These are phyloP conservation scores for Aspergillus persii DNA, from an alignment of 2,329 filamentous ascomycete species.

Conservation along the genomic window DNA sequence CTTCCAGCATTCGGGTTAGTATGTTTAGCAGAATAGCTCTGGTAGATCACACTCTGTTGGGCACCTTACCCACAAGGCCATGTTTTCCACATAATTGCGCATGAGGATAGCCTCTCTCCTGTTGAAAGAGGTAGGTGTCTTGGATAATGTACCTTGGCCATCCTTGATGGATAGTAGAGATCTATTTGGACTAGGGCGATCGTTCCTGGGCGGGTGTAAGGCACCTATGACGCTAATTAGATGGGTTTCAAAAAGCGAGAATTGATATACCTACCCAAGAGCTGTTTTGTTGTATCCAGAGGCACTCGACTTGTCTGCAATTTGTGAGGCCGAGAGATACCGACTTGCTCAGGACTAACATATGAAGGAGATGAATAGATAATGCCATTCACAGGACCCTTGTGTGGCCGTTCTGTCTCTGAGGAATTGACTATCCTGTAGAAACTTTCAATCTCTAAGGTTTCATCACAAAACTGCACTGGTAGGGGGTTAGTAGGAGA, in stretches of 20 bases:
- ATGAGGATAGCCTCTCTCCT: constrained; percentile 22
- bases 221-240: not conserved
- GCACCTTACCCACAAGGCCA: constrained; percentile 31
- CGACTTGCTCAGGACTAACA: not conserved
- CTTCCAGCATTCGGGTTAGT: constrained; percentile 10
- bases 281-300: not conserved
- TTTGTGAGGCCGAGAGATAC: not conserved
- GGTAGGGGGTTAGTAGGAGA: not conserved
- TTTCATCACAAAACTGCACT: constrained; percentile 27
- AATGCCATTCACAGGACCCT: not conserved
- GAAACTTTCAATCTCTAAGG: constrained; percentile 13
- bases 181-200: not conserved
- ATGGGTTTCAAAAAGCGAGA: not conserved
- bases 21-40: not conserved
- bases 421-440: constrained; percentile 6
- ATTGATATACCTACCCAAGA: not conserved
- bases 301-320: not conserved
- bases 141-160: not conserved
- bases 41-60: not conserved
- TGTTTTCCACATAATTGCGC: constrained; percentile 33
- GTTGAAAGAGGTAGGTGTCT: constrained; percentile 4
- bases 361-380: not conserved
- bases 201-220: not conserved
- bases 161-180: not conserved
- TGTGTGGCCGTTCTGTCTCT: not conserved